Percentiles rank a stretch among this genome's conserved stretches.
Conservation (phyloP, 352 stramenopile species). For the Blastocystis sp. region DNA sequence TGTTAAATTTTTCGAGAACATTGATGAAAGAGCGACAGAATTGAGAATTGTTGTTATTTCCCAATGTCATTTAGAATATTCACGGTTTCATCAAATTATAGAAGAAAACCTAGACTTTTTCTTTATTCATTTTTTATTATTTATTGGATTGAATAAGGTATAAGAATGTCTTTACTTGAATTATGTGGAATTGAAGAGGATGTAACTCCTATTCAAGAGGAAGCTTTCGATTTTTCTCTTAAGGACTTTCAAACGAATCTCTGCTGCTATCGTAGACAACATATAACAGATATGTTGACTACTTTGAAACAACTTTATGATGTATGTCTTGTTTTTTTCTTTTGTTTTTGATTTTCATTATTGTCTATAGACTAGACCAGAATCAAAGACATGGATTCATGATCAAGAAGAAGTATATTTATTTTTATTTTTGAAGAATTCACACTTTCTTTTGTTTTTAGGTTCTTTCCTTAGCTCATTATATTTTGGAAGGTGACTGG, state of each 20-base stretch:
- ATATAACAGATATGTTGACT: background rate
- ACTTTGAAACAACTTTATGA: background rate
- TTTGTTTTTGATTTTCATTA: conserved; percentile 23
- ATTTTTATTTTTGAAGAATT: background rate
- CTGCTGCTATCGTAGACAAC: conserved; percentile 9
- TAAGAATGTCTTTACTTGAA: conserved; percentile 35
- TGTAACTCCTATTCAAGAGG: background rate
- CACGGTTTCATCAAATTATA: too few species aligned
- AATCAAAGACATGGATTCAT: too few species aligned
- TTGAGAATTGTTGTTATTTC: too few species aligned
- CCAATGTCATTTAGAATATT: too few species aligned
- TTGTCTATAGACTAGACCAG: too few species aligned
- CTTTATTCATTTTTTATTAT: too few species aligned
- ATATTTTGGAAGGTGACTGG: too few species aligned
- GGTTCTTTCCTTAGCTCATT: background rate
- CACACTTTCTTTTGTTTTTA: background rate
- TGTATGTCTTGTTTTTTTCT: background rate
- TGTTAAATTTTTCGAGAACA: too few species aligned
- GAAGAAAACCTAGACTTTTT: too few species aligned
- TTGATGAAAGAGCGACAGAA: too few species aligned
- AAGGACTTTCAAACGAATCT: conserved; percentile 13
- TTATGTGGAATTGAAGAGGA: conserved; percentile 25
- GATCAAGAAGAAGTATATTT: conserved; percentile 16
- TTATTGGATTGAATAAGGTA: too few species aligned
- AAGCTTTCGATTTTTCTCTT: conserved; percentile 10